Evolutionary conservation across 345 rosid species (phyloP).

Genomic region (Hibiscus tridactylites): DNA sequence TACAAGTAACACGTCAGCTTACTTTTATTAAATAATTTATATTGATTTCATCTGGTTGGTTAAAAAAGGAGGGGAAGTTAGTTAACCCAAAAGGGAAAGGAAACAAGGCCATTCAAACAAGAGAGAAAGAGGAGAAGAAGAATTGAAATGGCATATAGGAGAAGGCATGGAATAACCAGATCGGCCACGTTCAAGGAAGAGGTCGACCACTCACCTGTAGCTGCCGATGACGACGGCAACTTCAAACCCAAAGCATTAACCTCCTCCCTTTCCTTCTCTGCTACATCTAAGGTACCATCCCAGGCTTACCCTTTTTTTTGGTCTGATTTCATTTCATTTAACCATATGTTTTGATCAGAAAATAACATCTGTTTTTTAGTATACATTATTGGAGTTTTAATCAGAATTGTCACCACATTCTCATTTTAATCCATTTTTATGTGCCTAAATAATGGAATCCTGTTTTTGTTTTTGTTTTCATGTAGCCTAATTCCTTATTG

Average conservation of each 20-base stretch:
- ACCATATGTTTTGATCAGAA: background rate
- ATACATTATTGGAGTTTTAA: background rate
- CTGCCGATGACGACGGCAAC: background rate
- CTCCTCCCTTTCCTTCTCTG: slow-evolving; percentile 29
- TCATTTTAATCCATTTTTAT: background rate
- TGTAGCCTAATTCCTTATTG: background rate
- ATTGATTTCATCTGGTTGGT: slow-evolving; percentile 1
- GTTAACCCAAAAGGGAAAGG: background rate
- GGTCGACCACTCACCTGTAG: slow-evolving; percentile 16
- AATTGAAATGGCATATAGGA: slow-evolving; percentile 72
- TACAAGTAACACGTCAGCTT: background rate
- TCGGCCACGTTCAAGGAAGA: slow-evolving; percentile 86
- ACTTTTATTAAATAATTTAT: background rate
- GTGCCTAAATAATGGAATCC: background rate
- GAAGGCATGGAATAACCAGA: slow-evolving; percentile 72
- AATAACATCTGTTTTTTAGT: background rate
- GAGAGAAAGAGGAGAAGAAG: background rate
- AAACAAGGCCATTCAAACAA: background rate
- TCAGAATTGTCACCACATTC: too few species aligned
- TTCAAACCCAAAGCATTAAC: slow-evolving; percentile 11
- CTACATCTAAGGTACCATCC: slow-evolving; percentile 46
- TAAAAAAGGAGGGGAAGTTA: slow-evolving; percentile 13
- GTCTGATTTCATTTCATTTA: background rate
- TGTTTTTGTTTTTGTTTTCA: background rate
- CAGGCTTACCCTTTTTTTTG: background rate